phyloP scores from a whole-genome alignment of 2,329 filamentous ascomycete species.

The Cercospora zeina region DNA sequence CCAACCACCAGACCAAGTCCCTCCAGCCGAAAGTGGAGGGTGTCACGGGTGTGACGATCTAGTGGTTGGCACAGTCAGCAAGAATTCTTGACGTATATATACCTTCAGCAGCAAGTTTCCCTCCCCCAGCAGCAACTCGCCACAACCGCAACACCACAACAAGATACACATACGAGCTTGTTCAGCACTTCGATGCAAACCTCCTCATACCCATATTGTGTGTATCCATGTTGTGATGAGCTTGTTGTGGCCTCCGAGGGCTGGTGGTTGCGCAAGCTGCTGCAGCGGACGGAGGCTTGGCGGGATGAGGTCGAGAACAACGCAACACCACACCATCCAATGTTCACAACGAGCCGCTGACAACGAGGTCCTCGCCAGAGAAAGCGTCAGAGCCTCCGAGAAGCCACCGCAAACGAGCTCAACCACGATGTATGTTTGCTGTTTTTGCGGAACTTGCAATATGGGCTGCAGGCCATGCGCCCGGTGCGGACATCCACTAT shows the following conservation, averaged over 20 bases:
- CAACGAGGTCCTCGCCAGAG: neutral
- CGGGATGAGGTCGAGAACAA: conserved; percentile 8
- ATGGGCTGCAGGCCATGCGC: conserved; percentile 6
- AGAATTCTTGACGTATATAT: neutral
- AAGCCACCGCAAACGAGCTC: neutral
- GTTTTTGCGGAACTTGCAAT: conserved; percentile 12
- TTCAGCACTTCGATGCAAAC: conserved; percentile 14
- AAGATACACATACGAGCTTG: conserved; percentile 12
- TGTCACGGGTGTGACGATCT: neutral
- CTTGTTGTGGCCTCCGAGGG: conserved; percentile 9
- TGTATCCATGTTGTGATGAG: conserved; percentile 10
- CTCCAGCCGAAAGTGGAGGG: neutral
- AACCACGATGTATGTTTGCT: conserved; percentile 16
- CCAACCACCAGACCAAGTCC: conserved; percentile 4
- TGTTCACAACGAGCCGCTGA: neutral
- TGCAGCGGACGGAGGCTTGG: neutral
- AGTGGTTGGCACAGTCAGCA: neutral
- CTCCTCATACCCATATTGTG: conserved; percentile 12
- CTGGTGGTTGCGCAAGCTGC: neutral
- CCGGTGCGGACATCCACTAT: conserved; percentile 8
- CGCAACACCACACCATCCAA: neutral
- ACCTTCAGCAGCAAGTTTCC: neutral
- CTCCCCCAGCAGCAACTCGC: conserved; percentile 14
- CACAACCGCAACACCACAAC: conserved; percentile 15
- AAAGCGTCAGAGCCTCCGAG: neutral